A percentile compares a stretch with the other conserved stretches of the same genome.
Conservation (phyloP, 179 eudicot genomes). For the Amaranthus tricolor region DNA sequence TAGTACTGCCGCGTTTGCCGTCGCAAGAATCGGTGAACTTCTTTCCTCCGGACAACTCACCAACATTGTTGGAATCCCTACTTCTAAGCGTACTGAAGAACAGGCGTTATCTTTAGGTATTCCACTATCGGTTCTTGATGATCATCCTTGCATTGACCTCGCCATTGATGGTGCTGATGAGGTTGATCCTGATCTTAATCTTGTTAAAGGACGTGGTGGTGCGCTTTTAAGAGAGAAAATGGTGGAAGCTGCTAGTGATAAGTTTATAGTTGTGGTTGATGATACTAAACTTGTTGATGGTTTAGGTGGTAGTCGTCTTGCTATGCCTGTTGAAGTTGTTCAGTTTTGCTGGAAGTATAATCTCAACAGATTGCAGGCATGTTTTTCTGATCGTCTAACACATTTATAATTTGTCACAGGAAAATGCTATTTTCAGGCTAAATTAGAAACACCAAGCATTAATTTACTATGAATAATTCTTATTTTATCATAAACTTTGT, state of each 20-base stretch:
- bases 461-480: too few relatives aligned
- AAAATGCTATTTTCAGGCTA: too few relatives aligned
- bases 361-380: slow-evolving; percentile 35
- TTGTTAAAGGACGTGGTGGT: slow-evolving; percentile 95
- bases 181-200: slow-evolving; percentile 78
- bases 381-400: too few relatives aligned
- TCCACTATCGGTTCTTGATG: slow-evolving; percentile 68
- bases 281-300: slow-evolving; percentile 80
- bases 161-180: slow-evolving; percentile 96
- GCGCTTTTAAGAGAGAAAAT: slow-evolving; percentile 86
- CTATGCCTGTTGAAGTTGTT: slow-evolving; percentile 97
- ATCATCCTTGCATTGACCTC: slow-evolving; percentile 70
- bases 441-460: too few relatives aligned
- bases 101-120: slow-evolving; percentile 73
- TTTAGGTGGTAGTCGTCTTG: slow-evolving; percentile 84
- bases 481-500: too few relatives aligned
- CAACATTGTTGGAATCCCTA: slow-evolving; percentile 80
- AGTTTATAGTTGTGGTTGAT: slow-evolving; percentile 84
- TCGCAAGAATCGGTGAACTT: slow-evolving; percentile 65
- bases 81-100: slow-evolving; percentile 77
- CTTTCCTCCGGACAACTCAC: slow-evolving; percentile 47
- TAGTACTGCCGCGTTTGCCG: slow-evolving; percentile 87
- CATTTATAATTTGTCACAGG: too few relatives aligned
- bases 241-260: slow-evolving; percentile 90
- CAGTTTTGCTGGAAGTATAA: slow-evolving; percentile 95